A percentile compares a stretch with the other conserved stretches of the same genome.
Evolutionary conservation across 208 protist genomes (phyloP).

Genomic region (Trypanosoma cruzi): DNA sequence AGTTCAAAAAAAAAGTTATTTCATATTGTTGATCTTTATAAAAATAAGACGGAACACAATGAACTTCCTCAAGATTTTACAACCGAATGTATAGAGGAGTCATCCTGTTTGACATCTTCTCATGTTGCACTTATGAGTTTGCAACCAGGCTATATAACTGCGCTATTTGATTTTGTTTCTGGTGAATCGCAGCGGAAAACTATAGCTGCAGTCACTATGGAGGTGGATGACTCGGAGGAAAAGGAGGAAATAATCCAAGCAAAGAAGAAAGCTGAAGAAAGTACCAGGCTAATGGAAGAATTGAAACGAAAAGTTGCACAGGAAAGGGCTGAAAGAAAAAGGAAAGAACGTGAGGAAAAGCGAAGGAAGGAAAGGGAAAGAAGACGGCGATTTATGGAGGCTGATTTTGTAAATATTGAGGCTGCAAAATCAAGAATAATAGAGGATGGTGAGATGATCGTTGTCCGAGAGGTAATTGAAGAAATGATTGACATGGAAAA

Average conservation of each 20-base stretch:
- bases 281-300: constrained; percentile 38
- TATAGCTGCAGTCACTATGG: constrained; percentile 19
- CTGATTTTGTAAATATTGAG: constrained; percentile 47
- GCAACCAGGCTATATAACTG: constrained; percentile 11
- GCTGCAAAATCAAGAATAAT: constrained; percentile 35
- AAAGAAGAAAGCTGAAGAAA: constrained; percentile 35
- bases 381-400: constrained; percentile 35
- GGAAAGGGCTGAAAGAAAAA: constrained; percentile 41
- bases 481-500: constrained; percentile 71
- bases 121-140: constrained; percentile 23
- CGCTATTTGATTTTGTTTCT: constrained; percentile 33
- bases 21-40: constrained; percentile 25
- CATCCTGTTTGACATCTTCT: constrained; percentile 26
- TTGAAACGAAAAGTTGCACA: constrained; percentile 37
- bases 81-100: constrained; percentile 15
- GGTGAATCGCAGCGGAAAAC: constrained; percentile 15
- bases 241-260: constrained; percentile 35
- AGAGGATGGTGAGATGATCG: constrained; percentile 72
- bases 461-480: constrained; percentile 62
- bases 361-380: constrained; percentile 44
- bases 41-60: constrained; percentile 10
- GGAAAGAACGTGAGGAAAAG: constrained; percentile 39
- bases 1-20: constrained; percentile 16
- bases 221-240: constrained; percentile 65
- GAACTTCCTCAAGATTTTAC: constrained; percentile 22